These are phyloP conservation scores for Silene latifolia DNA, from an alignment of 148 eudicot genomes.

Conservation along the genomic window DNA sequence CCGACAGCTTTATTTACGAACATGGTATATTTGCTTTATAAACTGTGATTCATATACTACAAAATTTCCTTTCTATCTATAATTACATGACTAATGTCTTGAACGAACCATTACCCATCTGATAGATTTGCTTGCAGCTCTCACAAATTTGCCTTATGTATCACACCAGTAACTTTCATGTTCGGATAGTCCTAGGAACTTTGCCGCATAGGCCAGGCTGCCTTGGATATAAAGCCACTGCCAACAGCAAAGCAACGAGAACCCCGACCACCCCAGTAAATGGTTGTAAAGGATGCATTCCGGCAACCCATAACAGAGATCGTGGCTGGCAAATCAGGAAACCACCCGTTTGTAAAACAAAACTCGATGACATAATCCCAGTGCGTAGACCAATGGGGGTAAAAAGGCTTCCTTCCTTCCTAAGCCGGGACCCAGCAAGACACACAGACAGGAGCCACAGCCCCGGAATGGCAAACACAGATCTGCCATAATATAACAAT, in stretches of 20 bases:
- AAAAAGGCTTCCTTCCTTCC: conserved; percentile 72
- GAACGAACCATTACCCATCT: background rate
- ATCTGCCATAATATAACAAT: conserved; percentile 41
- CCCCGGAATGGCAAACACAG: conserved; percentile 69
- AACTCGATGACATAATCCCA: conserved; percentile 69
- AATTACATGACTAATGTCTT: background rate
- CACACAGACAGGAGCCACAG: conserved; percentile 67
- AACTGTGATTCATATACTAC: conserved; percentile 6
- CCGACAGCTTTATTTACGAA: background rate
- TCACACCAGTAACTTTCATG: conserved; percentile 19
- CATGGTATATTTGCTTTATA: background rate
- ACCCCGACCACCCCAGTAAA: conserved; percentile 70
- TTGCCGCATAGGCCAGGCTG: conserved; percentile 27
- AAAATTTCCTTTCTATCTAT: conserved; percentile 18
- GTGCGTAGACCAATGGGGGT: conserved; percentile 75
- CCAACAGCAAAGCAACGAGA: conserved; percentile 50
- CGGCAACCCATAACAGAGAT: conserved; percentile 59
- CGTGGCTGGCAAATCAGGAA: conserved; percentile 50
- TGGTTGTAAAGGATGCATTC: conserved; percentile 70
- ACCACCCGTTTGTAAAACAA: conserved; percentile 55
- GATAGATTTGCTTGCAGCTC: background rate
- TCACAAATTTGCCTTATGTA: background rate
- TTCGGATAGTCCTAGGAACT: conserved; percentile 28
- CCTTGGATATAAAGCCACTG: conserved; percentile 59
- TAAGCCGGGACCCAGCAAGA: conserved; percentile 66